Evolutionary conservation across 2,329 filamentous ascomycete genomes (phyloP), one percentile per base, ranked within the genome.

Genomic region (Gaeumannomyces sp.): DNA sequence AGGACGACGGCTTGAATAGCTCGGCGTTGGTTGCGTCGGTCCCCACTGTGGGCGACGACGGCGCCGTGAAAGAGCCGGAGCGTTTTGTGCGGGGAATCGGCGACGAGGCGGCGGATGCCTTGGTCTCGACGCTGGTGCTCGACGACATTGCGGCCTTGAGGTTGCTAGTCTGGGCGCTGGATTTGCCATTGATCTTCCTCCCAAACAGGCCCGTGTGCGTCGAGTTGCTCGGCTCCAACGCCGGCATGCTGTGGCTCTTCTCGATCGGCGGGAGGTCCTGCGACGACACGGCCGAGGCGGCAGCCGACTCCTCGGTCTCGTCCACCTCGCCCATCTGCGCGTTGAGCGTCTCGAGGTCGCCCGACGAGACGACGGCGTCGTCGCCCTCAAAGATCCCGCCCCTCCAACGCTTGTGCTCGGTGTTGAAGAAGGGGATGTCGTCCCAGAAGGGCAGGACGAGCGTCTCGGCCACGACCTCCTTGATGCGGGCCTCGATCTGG

Each of bases 381-480:
- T 87, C 85, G 33, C 82, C 81, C 38, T 84, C 81, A 72, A 87
- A 99, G 27, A 98, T 90, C 0, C 95, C 95, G 14, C 94, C 95
- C 70, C 95, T 85, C 82, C 92, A 93, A 27, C 80, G 78, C 74
- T 97, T 92, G 65, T 85, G 81, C 65, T 88, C 83, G 0, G 93
- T 98, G 70, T 90, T 87, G 73, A 92, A 89, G 75, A 99, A 98
- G 0, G 95, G 93, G 29, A 92, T 84, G 73, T 99, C 95, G 69
- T 99, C 95, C 94, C 95, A 99, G 73, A 96, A 96, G 0, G 95
- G 95, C 65, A 89, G 81, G 2, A 99, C 95, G 27, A 98, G 76
- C 1, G 93, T 97, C 77, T 99, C 95, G 13, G 90, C 91, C 66
- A 99, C 84, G 11, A 97, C 93, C 76, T 97, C 93, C 72, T 96